Evolutionary conservation across 2,329 filamentous ascomycete species (phyloP).

Genomic region (Colletotrichum sp.): DNA sequence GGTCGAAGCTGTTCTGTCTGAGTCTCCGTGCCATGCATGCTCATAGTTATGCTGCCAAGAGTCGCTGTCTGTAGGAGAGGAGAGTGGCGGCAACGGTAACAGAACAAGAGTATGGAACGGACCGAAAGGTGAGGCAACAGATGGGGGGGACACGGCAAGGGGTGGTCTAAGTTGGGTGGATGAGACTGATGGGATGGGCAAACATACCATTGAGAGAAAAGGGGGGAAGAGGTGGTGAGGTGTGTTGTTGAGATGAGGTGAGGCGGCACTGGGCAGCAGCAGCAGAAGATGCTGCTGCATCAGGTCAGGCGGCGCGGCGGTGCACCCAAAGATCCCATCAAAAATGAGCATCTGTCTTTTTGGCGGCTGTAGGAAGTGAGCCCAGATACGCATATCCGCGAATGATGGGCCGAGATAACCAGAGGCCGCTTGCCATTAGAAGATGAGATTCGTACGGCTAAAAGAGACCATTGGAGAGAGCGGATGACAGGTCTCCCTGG

Average conservation of each 20-base stretch:
- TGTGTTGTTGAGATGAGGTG: neutral
- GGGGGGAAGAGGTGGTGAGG: neutral
- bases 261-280: neutral
- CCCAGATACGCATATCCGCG: neutral
- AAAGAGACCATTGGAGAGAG: neutral
- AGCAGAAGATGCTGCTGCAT: neutral
- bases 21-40: constrained; percentile 2
- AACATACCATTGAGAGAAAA: neutral
- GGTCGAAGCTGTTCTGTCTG: neutral
- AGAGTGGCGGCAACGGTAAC: neutral
- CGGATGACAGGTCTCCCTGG: neutral
- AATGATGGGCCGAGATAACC: neutral
- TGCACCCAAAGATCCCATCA: neutral
- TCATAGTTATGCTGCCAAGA: neutral
- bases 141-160: neutral
- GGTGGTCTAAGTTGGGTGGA: neutral
- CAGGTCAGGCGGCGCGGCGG: neutral
- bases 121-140: neutral
- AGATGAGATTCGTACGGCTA: neutral
- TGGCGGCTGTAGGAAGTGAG: neutral
- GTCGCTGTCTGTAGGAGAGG: neutral
- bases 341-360: neutral
- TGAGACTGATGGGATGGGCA: neutral
- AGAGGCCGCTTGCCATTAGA: neutral
- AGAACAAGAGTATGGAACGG: neutral